Evolutionary conservation across 805 yeast genomes (phyloP).

Genomic region (Candida pseudoglaebosa): DNA sequence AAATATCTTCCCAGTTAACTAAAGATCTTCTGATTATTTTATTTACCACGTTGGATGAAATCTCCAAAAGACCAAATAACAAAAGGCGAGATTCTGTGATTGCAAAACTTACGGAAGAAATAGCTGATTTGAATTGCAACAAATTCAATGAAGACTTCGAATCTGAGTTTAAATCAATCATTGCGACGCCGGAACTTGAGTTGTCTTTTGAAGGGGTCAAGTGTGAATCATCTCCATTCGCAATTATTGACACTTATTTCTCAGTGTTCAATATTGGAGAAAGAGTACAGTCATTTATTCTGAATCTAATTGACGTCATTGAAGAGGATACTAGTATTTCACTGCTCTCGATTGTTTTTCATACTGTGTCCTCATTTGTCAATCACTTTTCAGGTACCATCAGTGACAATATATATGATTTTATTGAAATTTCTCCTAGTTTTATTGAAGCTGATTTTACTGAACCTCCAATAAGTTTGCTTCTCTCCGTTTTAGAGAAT

Average conservation of each 20-base stretch:
- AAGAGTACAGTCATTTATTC: conserved; percentile 3
- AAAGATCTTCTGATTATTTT: neutral
- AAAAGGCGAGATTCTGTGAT: neutral
- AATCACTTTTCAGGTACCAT: neutral
- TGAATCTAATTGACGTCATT: conserved; percentile 9
- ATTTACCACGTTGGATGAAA: conserved; percentile 1
- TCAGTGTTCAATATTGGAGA: conserved; percentile 4
- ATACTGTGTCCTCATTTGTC: conserved; percentile 6
- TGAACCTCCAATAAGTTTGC: conserved; percentile 17
- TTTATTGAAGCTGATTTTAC: conserved; percentile 24
- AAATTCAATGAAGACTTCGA: conserved; percentile 1
- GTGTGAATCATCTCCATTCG: conserved; percentile 8
- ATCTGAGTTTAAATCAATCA: neutral
- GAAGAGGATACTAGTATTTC: conserved; percentile 7
- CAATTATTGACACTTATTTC: conserved; percentile 12
- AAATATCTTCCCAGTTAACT: neutral
- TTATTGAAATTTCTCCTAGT: conserved; percentile 16
- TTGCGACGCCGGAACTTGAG: neutral
- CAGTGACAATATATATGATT: conserved; percentile 5
- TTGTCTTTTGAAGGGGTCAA: conserved; percentile 5
- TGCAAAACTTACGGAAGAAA: conserved; percentile 4
- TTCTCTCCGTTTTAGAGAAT: conserved; percentile 19
- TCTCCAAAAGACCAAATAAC: conserved; percentile 1
- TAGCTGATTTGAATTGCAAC: neutral
- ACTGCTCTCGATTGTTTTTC: conserved; percentile 9